A percentile compares a stretch with the other conserved stretches of the same genome.
phyloP scores from a whole-genome alignment of 805 yeast species.

The Yamadazyma insecticola region DNA sequence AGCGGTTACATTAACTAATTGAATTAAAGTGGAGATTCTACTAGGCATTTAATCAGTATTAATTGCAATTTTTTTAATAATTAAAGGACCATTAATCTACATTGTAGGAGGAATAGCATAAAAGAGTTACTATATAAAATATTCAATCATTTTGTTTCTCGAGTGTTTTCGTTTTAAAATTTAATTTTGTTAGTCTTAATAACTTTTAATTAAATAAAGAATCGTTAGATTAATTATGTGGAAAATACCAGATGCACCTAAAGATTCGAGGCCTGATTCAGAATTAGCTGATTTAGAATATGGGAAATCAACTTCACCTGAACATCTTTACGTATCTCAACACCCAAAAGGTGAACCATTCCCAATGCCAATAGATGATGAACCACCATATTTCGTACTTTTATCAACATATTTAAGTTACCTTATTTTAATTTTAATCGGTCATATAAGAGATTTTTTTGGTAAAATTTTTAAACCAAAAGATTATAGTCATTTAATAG shows the following conservation, averaged over 20 bases:
- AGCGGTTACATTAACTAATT: no score
- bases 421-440: slow-evolving; percentile 77
- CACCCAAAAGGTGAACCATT: slow-evolving; percentile 56
- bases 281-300: slow-evolving; percentile 56
- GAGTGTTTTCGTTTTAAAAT: no score
- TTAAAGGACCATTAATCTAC: no score
- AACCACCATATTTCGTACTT: slow-evolving; percentile 79
- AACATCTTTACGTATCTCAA: slow-evolving; percentile 58
- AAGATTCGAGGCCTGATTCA: slow-evolving; percentile 27
- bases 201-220: no score
- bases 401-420: slow-evolving; percentile 83
- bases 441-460: slow-evolving; percentile 85
- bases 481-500: slow-evolving; percentile 61
- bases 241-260: slow-evolving; percentile 36
- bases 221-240: no score
- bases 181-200: no score
- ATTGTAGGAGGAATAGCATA: no score
- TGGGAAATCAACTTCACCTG: slow-evolving; percentile 63
- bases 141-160: no score
- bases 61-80: no score
- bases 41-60: no score
- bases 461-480: slow-evolving; percentile 71
- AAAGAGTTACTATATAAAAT: no score
- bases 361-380: slow-evolving; percentile 66
- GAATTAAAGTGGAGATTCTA: no score